These are phyloP conservation scores for Fusarium gaditjirri DNA, from an alignment of 2,329 filamentous ascomycete genomes.

Conservation along the genomic window DNA sequence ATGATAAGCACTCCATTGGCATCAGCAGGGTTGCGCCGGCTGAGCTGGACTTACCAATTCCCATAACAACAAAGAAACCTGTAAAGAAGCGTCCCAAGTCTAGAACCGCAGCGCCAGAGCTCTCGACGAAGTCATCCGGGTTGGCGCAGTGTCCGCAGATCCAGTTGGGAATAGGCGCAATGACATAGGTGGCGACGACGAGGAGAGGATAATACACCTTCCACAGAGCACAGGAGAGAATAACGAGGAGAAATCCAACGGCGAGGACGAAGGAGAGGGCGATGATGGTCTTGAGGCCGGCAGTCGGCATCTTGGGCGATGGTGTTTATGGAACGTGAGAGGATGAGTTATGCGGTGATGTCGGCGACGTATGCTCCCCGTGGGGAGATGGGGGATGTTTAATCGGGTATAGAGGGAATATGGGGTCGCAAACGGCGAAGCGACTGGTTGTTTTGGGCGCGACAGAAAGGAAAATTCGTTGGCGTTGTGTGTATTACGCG, in stretches of 20 bases:
- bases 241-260: slow-evolving; percentile 98
- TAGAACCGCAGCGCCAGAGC: slow-evolving; percentile 82
- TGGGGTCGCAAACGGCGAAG: background rate
- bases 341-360: slow-evolving; percentile 14
- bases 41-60: slow-evolving; percentile 76
- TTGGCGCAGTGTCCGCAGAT: slow-evolving; percentile 89
- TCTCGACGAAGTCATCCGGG: slow-evolving; percentile 94
- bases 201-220: slow-evolving; percentile 94
- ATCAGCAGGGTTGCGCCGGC: background rate
- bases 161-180: slow-evolving; percentile 97
- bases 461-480: slow-evolving; percentile 9
- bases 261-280: slow-evolving; percentile 98
- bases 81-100: slow-evolving; percentile 95
- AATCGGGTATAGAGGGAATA: background rate
- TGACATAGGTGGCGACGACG: slow-evolving; percentile 93
- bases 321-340: background rate
- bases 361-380: slow-evolving; percentile 15
- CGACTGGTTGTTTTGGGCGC: background rate
- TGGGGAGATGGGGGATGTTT: slow-evolving; percentile 1
- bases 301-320: slow-evolving; percentile 69
- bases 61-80: slow-evolving; percentile 96
- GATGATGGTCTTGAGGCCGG: slow-evolving; percentile 98
- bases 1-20: background rate
- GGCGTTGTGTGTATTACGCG: slow-evolving; percentile 35
- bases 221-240: slow-evolving; percentile 95